Evolutionary conservation across 352 stramenopile genomes (phyloP).

Genomic region (Phytophthora lateralis): DNA sequence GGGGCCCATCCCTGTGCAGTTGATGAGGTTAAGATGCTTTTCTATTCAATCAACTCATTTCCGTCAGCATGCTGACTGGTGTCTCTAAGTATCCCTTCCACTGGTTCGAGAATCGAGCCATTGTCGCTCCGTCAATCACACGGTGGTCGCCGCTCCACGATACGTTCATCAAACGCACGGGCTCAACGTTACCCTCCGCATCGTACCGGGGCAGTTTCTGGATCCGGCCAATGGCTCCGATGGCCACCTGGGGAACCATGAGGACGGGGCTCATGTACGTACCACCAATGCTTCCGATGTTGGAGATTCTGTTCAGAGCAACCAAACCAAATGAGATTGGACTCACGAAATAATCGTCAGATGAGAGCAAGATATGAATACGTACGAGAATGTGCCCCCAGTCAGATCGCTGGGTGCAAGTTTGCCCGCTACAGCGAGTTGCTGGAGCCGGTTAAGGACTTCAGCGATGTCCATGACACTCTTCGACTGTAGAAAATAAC

Average conservation of each 20-base stretch:
- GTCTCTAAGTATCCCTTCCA: constrained; percentile 97
- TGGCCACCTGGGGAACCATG: constrained; percentile 95
- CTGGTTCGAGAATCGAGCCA: constrained; percentile 97
- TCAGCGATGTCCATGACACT: constrained; percentile 84
- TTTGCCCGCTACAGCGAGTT: constrained; percentile 79
- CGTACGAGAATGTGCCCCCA: constrained; percentile 91
- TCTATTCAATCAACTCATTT: constrained; percentile 75
- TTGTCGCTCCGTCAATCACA: constrained; percentile 97
- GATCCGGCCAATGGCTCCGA: constrained; percentile 97
- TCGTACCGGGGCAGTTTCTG: constrained; percentile 96
- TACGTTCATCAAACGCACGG: constrained; percentile 94
- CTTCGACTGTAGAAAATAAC: constrained; percentile 50
- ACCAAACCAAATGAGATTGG: background rate
- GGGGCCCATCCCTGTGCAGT: background rate
- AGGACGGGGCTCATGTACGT: constrained; percentile 98
- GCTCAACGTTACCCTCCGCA: constrained; percentile 80
- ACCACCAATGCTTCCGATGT: constrained; percentile 97
- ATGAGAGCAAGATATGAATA: constrained; percentile 10
- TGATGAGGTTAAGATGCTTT: background rate
- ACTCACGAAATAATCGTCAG: background rate
- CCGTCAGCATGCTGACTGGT: constrained; percentile 91
- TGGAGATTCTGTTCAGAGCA: constrained; percentile 68
- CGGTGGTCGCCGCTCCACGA: constrained; percentile 98
- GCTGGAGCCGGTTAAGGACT: constrained; percentile 90
- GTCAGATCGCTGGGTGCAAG: constrained; percentile 87